A percentile compares a stretch with the other conserved stretches of the same genome.
These are phyloP conservation scores for Oenanthe javanica DNA, from an alignment of 140 eudicot species.

Conservation along the genomic window DNA sequence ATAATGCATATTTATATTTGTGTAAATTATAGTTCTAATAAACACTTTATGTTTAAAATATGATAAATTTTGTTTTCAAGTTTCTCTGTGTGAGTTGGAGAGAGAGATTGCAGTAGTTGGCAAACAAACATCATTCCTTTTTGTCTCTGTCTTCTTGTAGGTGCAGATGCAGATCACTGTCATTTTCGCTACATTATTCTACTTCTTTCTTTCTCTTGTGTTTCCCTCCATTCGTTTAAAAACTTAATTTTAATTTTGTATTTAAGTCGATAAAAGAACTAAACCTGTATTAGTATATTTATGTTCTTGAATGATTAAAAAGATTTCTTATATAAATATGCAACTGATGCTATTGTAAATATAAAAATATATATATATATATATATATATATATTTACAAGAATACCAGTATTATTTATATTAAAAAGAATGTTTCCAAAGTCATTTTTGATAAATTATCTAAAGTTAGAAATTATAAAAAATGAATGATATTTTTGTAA, in stretches of 20 bases:
- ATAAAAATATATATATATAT: too few relatives aligned
- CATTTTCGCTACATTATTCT: slow-evolving; percentile 6
- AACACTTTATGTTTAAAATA: background rate
- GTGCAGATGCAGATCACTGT: slow-evolving; percentile 3
- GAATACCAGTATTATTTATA: too few relatives aligned
- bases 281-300: too few relatives aligned
- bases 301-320: too few relatives aligned
- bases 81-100: background rate
- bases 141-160: slow-evolving; percentile 12
- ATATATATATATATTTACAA: too few relatives aligned
- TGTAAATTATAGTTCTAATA: background rate
- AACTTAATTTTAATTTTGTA: background rate
- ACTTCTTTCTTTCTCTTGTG: background rate
- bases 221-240: background rate
- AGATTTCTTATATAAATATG: too few relatives aligned
- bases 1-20: background rate
- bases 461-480: too few relatives aligned
- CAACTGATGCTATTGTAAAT: too few relatives aligned
- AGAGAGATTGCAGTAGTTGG: slow-evolving; percentile 10
- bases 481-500: too few relatives aligned
- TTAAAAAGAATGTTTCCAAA: too few relatives aligned
- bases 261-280: too few relatives aligned
- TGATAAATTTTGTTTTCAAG: background rate
- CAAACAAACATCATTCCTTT: slow-evolving; percentile 20
- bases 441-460: too few relatives aligned